These are phyloP conservation scores for Trichoderma sp. DNA, from an alignment of 2,329 filamentous ascomycete species.

Conservation along the genomic window DNA sequence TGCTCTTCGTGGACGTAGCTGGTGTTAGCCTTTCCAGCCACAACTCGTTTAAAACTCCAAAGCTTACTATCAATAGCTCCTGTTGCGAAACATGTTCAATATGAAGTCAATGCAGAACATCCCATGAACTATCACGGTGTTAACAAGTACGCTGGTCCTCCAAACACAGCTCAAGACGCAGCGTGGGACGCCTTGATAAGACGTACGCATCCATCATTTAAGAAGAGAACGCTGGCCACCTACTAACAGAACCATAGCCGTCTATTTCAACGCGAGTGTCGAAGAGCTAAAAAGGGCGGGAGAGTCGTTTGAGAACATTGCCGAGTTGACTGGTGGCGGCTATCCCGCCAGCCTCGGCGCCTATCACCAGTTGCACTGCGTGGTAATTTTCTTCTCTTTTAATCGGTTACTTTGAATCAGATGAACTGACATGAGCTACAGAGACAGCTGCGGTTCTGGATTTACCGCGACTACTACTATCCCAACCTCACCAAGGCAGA, in stretches of 20 bases:
- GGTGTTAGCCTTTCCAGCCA: background rate
- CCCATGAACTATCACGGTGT: background rate
- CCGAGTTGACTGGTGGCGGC: background rate
- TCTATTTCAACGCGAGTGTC: background rate
- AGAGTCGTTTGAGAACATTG: background rate
- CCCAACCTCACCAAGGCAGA: background rate
- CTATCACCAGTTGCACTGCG: background rate
- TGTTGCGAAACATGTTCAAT: background rate
- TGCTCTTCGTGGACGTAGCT: background rate
- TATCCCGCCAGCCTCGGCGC: background rate
- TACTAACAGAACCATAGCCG: background rate
- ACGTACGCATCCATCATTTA: background rate
- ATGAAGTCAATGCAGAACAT: background rate
- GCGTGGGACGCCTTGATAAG: background rate
- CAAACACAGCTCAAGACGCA: background rate
- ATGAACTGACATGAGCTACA: background rate
- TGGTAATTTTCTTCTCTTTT: background rate
- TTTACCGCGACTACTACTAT: background rate
- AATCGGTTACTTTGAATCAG: background rate
- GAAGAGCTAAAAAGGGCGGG: background rate
- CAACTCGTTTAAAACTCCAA: background rate
- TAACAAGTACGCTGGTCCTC: background rate
- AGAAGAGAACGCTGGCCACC: too few species aligned
- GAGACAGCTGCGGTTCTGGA: background rate
- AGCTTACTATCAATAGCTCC: background rate